Percentiles rank a stretch among this genome's conserved stretches.
phyloP scores from a whole-genome alignment of 805 yeast species.

The Debaryomyces tyrocola region DNA sequence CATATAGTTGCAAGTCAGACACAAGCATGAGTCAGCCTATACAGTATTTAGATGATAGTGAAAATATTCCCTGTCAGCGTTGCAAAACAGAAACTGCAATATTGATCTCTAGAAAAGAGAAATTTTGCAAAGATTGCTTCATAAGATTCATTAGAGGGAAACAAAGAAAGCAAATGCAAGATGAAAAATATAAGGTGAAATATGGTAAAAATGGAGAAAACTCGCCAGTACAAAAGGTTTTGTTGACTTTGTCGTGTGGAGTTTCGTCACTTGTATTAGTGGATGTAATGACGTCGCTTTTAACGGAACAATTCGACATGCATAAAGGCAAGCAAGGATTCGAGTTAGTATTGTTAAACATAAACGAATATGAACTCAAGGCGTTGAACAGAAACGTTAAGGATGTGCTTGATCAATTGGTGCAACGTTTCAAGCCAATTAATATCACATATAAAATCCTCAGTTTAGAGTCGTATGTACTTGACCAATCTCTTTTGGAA shows the following conservation, averaged over 20 bases:
- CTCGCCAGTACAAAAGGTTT: constrained; percentile 41
- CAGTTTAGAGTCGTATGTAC: constrained; percentile 41
- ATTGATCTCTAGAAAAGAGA: constrained; percentile 58
- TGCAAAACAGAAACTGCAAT: constrained; percentile 47
- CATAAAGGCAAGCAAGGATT: constrained; percentile 73
- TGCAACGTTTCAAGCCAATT: constrained; percentile 18
- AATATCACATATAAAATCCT: constrained; percentile 39
- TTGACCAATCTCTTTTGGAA: constrained; percentile 24
- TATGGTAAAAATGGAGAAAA: constrained; percentile 45
- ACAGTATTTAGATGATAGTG: constrained; percentile 6
- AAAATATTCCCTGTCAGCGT: constrained; percentile 40
- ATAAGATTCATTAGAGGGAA: constrained; percentile 71
- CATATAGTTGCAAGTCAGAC: not conserved
- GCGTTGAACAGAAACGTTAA: constrained; percentile 13
- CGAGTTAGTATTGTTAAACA: constrained; percentile 49
- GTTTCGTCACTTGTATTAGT: constrained; percentile 64
- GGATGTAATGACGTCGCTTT: constrained; percentile 61
- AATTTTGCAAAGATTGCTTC: constrained; percentile 69
- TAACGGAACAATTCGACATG: constrained; percentile 59
- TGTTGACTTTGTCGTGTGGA: constrained; percentile 69
- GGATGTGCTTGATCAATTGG: constrained; percentile 17
- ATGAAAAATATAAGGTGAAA: constrained; percentile 70
- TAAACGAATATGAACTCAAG: constrained; percentile 37
- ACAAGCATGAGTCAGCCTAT: constrained; percentile 6
- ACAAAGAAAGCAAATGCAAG: constrained; percentile 75